Evolutionary conservation across 2,329 filamentous ascomycete species (phyloP), one percentile per base, ranked within the genome.

Genomic region (Xylariaceae sp.): DNA sequence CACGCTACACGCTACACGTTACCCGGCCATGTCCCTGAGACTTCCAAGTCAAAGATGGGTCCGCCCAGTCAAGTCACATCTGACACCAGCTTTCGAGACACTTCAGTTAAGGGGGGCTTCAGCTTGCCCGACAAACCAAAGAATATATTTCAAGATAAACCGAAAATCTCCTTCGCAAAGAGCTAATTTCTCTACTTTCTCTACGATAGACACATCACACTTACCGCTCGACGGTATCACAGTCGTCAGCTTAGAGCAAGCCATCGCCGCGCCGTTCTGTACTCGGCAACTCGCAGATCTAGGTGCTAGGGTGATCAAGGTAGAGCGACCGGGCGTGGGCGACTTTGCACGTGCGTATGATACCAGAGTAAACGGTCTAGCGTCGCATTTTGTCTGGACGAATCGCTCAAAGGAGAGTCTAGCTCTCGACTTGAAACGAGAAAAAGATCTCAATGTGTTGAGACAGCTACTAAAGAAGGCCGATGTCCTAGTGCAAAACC

Each of bases 341-440:
- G 79, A 81, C 60, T 81, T 81, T 61, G 78, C 78, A 0, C 73
- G 77, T 1, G 65, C 72, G 9, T 80, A 80, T 57, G 78, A 81
- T 61, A 72, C 66, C 0, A 72, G 77, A 6, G 76, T 80, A 2
- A 70, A 73, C 6, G 78, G 78, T 0, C 66, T 78, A 11, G 69
- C 76, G 0, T 80, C 78, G 0, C 78, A 81, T 60, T 81, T 81
- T 54, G 71, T 80, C n/a, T 80, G 79, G 78, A 70, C 74, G 0
- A 81, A 80, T 56, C 72, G 78, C 27, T 78, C 77, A 5, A 81
- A 80, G 51, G 76, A 81, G 62, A 79, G 75, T 47, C 64, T 80
- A 6, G 76, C 76, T 0, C 69, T 80, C 0, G 73, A 80, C 42
- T 60, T 80, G 12, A 80, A 81, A 56, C 61, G 72, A 8, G 58